Percentiles rank a stretch among this genome's conserved stretches.
phyloP scores from a whole-genome alignment of 2,329 filamentous ascomycete species.

The Colletotrichum sp. region DNA sequence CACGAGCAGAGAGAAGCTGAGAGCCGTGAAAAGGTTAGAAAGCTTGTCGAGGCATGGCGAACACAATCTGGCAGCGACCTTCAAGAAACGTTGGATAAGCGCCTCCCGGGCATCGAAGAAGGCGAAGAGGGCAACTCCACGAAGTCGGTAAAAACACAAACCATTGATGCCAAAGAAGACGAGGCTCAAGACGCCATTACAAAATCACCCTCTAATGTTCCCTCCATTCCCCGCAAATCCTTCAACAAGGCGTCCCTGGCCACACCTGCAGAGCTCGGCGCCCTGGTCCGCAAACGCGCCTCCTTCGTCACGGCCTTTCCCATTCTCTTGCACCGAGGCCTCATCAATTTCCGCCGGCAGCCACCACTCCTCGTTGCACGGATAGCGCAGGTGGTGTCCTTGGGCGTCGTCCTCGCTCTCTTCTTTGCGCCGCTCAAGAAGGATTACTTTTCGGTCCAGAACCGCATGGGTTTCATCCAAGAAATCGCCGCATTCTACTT shows the following conservation, averaged over 20 bases:
- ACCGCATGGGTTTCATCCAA: constrained; percentile 75
- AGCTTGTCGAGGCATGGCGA: constrained; percentile 65
- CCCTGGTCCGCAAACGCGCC: constrained; percentile 67
- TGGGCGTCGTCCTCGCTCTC: constrained; percentile 66
- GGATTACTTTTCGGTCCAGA: constrained; percentile 75
- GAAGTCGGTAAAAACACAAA: not conserved
- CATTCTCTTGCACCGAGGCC: constrained; percentile 69
- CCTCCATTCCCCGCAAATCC: constrained; percentile 39
- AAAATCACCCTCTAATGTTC: constrained; percentile 1
- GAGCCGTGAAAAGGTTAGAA: constrained; percentile 66
- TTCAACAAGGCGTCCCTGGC: constrained; percentile 55
- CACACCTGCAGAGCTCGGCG: constrained; percentile 75
- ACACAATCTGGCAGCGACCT: constrained; percentile 2
- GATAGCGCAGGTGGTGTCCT: constrained; percentile 69
- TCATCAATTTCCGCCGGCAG: constrained; percentile 73
- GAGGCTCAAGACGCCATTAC: not conserved
- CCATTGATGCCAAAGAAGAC: not conserved
- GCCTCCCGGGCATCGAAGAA: constrained; percentile 29
- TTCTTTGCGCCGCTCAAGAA: constrained; percentile 76
- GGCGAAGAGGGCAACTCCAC: constrained; percentile 25
- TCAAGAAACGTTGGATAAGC: constrained; percentile 29
- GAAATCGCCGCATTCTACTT: constrained; percentile 76
- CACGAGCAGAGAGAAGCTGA: constrained; percentile 65
- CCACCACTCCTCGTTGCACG: constrained; percentile 68
- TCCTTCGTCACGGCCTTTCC: constrained; percentile 69